phyloP scores from a whole-genome alignment of 2,329 filamentous ascomycete genomes.

The Nemania sp. region DNA sequence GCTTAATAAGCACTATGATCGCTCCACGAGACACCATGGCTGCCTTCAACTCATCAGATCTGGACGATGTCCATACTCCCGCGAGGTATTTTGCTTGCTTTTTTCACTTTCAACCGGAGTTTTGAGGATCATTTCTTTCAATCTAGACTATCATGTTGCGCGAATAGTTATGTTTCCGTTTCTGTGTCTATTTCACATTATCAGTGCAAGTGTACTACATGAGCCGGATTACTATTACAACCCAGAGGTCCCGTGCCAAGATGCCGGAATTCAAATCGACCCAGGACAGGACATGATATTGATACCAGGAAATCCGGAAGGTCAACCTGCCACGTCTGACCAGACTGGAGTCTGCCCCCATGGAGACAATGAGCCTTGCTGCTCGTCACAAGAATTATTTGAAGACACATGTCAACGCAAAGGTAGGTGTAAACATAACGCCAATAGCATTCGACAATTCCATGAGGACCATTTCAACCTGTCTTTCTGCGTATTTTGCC shows the following conservation, averaged over 20 bases:
- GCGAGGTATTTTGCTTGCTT: slow-evolving; percentile 64
- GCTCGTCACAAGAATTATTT: slow-evolving; percentile 37
- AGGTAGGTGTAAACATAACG: slow-evolving; percentile 18
- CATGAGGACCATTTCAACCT: not conserved
- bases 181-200: slow-evolving; percentile 24
- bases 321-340: slow-evolving; percentile 28
- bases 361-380: slow-evolving; percentile 33
- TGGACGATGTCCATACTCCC: slow-evolving; percentile 63
- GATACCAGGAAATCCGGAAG: slow-evolving; percentile 25
- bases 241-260: slow-evolving; percentile 22
- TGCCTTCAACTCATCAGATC: slow-evolving; percentile 56
- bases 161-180: slow-evolving; percentile 37
- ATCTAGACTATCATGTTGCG: slow-evolving; percentile 39
- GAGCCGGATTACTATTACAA: slow-evolving; percentile 9
- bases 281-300: slow-evolving; percentile 29
- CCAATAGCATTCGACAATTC: slow-evolving; percentile 30
- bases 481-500: slow-evolving; percentile 3
- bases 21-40: slow-evolving; percentile 55
- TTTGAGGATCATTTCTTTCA: slow-evolving; percentile 45
- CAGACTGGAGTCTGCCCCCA: slow-evolving; percentile 28
- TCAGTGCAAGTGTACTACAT: slow-evolving; percentile 34
- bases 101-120: slow-evolving; percentile 47
- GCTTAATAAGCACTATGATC: slow-evolving; percentile 54
- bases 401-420: slow-evolving; percentile 7
- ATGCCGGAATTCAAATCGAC: slow-evolving; percentile 16